Conservation (phyloP, 1,284 basidiomycete genomes). For the Ustilago loliicola region DNA sequence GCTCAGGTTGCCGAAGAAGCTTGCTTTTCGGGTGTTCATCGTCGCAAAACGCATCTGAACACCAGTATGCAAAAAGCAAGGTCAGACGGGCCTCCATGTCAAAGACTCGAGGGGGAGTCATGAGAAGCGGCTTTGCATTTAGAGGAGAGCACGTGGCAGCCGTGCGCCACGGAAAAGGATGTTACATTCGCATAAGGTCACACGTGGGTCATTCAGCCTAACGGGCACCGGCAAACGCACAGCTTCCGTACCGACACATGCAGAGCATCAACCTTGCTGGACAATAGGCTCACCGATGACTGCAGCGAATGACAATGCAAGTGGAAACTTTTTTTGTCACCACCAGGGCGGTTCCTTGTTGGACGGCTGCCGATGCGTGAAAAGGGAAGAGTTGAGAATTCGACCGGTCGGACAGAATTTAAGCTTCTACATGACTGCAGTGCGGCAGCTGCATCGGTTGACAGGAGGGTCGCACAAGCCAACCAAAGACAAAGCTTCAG, state of each 20-base stretch:
- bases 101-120: too few relatives aligned
- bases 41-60: too few relatives aligned
- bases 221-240: too few relatives aligned
- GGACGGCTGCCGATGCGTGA: neutral
- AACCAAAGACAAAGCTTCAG: neutral
- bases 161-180: neutral
- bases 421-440: neutral
- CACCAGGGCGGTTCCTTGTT: conserved; percentile 4
- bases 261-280: too few relatives aligned
- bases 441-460: conserved; percentile 1
- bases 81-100: too few relatives aligned
- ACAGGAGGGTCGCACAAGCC: conserved; percentile 4
- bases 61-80: too few relatives aligned
- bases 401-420: conserved; percentile 6
- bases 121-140: neutral
- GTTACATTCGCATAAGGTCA: neutral
- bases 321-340: neutral
- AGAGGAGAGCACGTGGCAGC: neutral
- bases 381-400: neutral
- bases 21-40: too few relatives aligned
- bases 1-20: too few relatives aligned
- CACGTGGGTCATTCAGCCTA: too few relatives aligned
- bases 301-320: neutral
- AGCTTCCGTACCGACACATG: too few relatives aligned
- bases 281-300: neutral